Conservation (phyloP, 208 protist species). For the Acanthamoeba healyi region DNA sequence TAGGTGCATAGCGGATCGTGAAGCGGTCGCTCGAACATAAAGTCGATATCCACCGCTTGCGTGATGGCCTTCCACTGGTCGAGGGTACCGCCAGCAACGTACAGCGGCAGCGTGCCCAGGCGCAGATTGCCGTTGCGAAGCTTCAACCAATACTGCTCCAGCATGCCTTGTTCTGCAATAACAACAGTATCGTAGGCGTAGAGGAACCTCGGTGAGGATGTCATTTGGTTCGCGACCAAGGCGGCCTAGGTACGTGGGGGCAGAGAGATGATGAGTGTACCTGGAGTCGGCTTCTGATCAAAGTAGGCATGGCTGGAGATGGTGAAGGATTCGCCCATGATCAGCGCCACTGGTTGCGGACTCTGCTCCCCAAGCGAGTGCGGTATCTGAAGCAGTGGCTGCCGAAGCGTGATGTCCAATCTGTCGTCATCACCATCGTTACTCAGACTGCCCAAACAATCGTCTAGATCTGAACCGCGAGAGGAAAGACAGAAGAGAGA, state of each 20-base stretch:
- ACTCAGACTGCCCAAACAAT: background rate
- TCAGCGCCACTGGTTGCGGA: constrained; percentile 1
- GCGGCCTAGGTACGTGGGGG: too few species aligned
- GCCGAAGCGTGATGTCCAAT: background rate
- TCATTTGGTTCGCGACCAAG: too few species aligned
- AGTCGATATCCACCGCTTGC: background rate
- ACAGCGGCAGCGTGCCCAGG: background rate
- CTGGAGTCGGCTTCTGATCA: background rate
- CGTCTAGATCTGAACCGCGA: too few species aligned
- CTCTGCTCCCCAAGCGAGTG: background rate
- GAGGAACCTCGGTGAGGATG: too few species aligned
- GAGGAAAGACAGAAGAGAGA: too few species aligned
- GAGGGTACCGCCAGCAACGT: background rate
- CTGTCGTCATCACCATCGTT: background rate
- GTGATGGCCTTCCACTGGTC: constrained; percentile 11
- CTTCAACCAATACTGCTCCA: constrained; percentile 21
- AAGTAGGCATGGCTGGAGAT: constrained; percentile 17
- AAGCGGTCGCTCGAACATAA: constrained; percentile 1
- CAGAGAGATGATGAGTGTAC: background rate
- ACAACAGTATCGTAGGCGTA: too few species aligned
- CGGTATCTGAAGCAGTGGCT: background rate
- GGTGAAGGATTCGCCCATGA: background rate
- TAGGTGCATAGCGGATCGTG: background rate
- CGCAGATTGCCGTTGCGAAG: constrained; percentile 3
- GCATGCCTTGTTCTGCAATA: background rate